phyloP scores from a whole-genome alignment of 1,284 basidiomycete species.

The Irpex lacteus region DNA sequence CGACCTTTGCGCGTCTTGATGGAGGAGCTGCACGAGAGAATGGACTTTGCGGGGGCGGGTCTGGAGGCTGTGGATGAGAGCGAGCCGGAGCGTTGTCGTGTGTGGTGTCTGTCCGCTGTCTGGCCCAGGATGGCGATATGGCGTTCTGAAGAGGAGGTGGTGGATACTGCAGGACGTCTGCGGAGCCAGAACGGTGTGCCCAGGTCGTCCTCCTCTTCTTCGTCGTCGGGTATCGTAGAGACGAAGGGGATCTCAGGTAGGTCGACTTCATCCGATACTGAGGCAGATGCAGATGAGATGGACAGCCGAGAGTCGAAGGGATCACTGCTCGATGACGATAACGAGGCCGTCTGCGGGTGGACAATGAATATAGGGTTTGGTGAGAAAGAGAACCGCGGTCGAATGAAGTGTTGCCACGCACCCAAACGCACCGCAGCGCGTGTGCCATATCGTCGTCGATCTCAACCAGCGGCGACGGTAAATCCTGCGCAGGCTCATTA shows the following conservation, averaged over 20 bases:
- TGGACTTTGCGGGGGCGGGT: constrained; percentile 31
- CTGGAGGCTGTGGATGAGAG: constrained; percentile 27
- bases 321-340: constrained; percentile 25
- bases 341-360: constrained; percentile 18
- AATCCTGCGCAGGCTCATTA: constrained; percentile 2
- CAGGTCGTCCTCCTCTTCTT: constrained; percentile 17
- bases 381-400: background rate
- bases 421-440: constrained; percentile 8
- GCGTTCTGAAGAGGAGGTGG: constrained; percentile 22
- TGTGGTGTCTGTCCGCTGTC: constrained; percentile 20
- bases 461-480: constrained; percentile 6
- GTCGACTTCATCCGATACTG: constrained; percentile 25
- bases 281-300: constrained; percentile 23
- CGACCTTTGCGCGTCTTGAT: constrained; percentile 32
- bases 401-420: constrained; percentile 5
- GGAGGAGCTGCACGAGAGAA: constrained; percentile 30
- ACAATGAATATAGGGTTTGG: background rate
- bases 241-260: constrained; percentile 32
- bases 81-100: constrained; percentile 27
- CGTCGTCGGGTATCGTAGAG: constrained; percentile 16
- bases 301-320: constrained; percentile 26
- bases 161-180: constrained; percentile 20
- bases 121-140: constrained; percentile 19
- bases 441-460: constrained; percentile 2
- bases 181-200: constrained; percentile 25